Evolutionary conservation across 768 basidiomycete genomes (phyloP), one percentile per base, ranked within the genome.

Genomic region (Dacryopinax spathularia): DNA sequence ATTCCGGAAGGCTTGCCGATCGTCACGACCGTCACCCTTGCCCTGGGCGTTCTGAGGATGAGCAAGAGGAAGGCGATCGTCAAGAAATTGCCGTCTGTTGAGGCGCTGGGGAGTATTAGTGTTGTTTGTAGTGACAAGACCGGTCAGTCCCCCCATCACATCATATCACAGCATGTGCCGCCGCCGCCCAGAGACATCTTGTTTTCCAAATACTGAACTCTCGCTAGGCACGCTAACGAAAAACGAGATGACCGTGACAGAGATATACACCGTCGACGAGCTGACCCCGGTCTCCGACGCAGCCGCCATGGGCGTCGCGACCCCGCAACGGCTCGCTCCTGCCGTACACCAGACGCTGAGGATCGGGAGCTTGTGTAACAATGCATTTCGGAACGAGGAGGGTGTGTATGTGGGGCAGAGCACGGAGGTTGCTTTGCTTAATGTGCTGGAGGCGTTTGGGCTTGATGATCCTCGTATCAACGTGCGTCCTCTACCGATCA

Each of bases 81-180:
- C 39, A 98, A 98, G 77, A 97, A 94, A 71, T 76, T 97, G 43
- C 95, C 93, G 66, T 92, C 90, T 1, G 94, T 98, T 1, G 94
- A 98, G 73, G 84, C 92, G 0, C 77, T 98, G 1, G 94, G 94
- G 1, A 91, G 89, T 1, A 91, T 97, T 13, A 92, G 89, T n/a
- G 94, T 98, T 9, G 94, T 98, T 66, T 98, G 94, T 71, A 92
- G 92, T 2, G 94, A 97, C 75, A 98, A 97, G 75, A 97, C 95
- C 44, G 93, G 91, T 85, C 67, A 60, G 80, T 67, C 9, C 15
- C 33, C 7, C 10, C 13, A n/a, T 43, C 31, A 48, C 31, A 1
- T 10, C n/a, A n/a, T n/a, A n/a, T n/a, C n/a, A n/a, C n/a, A n/a
- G n/a, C n/a, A n/a, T n/a, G n/a, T n/a, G n/a, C n/a, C n/a, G n/a